Evolutionary conservation across 2,329 filamentous ascomycete genomes (phyloP).

Genomic region (Diaporthe helianthi): DNA sequence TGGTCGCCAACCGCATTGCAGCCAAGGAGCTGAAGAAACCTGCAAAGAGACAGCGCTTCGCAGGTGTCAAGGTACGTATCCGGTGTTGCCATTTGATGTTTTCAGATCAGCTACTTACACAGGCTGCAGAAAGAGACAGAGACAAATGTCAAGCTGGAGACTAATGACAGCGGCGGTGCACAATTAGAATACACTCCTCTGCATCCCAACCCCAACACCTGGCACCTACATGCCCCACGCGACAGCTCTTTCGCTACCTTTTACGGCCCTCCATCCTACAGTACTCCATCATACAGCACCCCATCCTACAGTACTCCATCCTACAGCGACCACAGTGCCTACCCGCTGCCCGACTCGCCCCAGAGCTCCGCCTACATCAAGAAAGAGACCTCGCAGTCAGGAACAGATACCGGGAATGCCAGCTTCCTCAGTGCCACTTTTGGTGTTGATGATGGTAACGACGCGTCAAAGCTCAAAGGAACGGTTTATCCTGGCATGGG

Average conservation of each 20-base stretch:
- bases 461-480: constrained; percentile 66
- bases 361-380: constrained; percentile 12
- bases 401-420: constrained; percentile 34
- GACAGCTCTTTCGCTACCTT: constrained; percentile 6
- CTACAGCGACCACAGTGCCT: constrained; percentile 7
- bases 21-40: constrained; percentile 71
- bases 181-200: background rate
- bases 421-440: constrained; percentile 35
- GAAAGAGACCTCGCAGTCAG: constrained; percentile 38
- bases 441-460: constrained; percentile 42
- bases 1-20: constrained; percentile 80
- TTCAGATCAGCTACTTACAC: background rate
- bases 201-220: constrained; percentile 4
- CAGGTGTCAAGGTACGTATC: constrained; percentile 3
- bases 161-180: background rate
- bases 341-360: constrained; percentile 25
- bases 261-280: constrained; percentile 18
- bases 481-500: constrained; percentile 80
- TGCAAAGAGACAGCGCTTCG: constrained; percentile 19
- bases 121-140: constrained; percentile 11
- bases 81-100: background rate
- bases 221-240: constrained; percentile 14
- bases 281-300: constrained; percentile 18
- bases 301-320: constrained; percentile 21
- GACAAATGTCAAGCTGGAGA: constrained; percentile 23